Evolutionary conservation across 139 green algal genomes (phyloP), one percentile per base, ranked within the genome.

Genomic region (Volvox africanus): DNA sequence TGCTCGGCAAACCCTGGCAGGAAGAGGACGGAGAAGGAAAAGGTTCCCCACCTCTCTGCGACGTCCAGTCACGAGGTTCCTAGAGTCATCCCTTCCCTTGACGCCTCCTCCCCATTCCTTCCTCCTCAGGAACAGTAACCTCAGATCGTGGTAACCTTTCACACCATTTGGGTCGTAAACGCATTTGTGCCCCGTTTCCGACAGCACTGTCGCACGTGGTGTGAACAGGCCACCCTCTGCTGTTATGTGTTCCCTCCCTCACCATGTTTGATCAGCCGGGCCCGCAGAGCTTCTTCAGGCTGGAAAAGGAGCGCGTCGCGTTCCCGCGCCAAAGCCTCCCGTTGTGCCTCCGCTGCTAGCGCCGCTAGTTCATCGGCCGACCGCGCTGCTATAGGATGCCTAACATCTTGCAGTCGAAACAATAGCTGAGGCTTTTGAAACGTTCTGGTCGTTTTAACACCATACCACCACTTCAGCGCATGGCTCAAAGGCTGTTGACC

Each of bases 301-400:
- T 33, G 16, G n/a, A 2, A 2, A 61, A 2, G 22, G 2, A 87
- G 81, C 61, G 30, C 16, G 9, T 61, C 61, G 36, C 81, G 81
- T 55, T 87, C 81, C 30, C 81, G 61, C 61, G n/a, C 61, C 30
- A 87, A 68, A 18, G 81, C 81, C 30, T 87, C 81, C 1, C 11
- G 12, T 26, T 61, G 81, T 22, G 61, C 81, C 19, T 37, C 61
- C 30, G 81, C 81, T 68, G 81, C 30, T 19, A 87, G 81, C n/a
- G 61, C 61, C 22, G 61, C 30, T 3, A 87, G 5, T 26, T 87
- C 61, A 61, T 87, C 80, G 14, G 50, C 12, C 22, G 80, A 86
- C 32, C 28, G 71, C 30, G 71, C 71, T 35, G 71, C 32, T 30
- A 32, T 35, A 18, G 3, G 65, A 28, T 5, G 65, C 24, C 11